Evolutionary conservation across 768 basidiomycete genomes (phyloP).

Genomic region (Mycena kentingensis): DNA sequence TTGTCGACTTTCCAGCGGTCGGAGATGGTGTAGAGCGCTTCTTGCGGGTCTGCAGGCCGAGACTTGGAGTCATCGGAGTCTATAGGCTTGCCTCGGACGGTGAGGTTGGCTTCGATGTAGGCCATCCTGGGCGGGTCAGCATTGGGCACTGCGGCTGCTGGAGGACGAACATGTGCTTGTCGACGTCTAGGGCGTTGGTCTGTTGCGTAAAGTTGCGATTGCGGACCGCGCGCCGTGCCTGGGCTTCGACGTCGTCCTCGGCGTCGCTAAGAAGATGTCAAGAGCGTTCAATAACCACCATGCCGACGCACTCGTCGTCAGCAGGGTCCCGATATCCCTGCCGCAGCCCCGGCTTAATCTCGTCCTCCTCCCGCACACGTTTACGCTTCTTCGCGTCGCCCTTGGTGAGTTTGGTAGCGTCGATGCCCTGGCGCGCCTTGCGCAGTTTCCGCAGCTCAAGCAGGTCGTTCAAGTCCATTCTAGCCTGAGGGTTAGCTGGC

Average conservation of each 20-base stretch:
- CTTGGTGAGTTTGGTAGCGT: constrained; percentile 78
- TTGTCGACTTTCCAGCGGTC: constrained; percentile 65
- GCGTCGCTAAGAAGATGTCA: constrained; percentile 46
- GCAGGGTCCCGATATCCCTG: constrained; percentile 48
- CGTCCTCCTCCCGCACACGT: constrained; percentile 50
- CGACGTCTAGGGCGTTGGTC: constrained; percentile 93
- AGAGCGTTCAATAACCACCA: neutral
- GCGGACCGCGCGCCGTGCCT: constrained; percentile 72
- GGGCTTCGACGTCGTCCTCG: constrained; percentile 64
- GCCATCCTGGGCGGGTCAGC: constrained; percentile 71
- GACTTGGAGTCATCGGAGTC: constrained; percentile 49
- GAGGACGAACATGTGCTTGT: constrained; percentile 89
- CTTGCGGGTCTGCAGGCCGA: constrained; percentile 66
- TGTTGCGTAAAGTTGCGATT: constrained; percentile 96
- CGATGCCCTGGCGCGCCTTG: constrained; percentile 78
- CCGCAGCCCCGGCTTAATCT: constrained; percentile 54
- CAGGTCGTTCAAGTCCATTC: constrained; percentile 37
- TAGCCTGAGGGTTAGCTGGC: neutral
- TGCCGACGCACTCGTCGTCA: constrained; percentile 60
- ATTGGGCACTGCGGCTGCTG: neutral
- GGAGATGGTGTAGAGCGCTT: constrained; percentile 74
- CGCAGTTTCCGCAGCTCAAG: constrained; percentile 81
- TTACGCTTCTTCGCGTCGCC: constrained; percentile 80
- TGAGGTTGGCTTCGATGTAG: constrained; percentile 94
- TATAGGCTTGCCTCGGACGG: constrained; percentile 60